Evolutionary conservation across 169 alveolate species (phyloP).

Genomic region (Eimeria necatrix): DNA sequence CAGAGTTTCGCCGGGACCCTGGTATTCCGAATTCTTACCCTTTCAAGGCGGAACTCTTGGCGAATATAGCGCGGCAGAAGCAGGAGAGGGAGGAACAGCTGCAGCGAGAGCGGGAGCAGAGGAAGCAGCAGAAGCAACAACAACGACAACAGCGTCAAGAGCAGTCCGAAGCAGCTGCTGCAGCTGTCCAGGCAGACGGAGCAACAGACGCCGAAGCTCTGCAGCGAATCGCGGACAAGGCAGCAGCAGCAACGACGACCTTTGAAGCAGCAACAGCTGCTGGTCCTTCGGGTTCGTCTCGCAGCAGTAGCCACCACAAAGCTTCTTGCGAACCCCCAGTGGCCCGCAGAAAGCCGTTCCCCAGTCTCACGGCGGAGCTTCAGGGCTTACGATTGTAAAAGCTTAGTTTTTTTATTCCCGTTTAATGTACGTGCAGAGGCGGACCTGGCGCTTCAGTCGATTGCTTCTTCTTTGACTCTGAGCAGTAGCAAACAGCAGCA

Average conservation of each 20-base stretch:
- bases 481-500: conserved; percentile 55
- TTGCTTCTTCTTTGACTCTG: conserved; percentile 38
- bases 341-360: too few species aligned
- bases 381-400: background rate
- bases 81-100: conserved; percentile 85
- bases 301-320: background rate
- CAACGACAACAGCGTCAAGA: conserved; percentile 55
- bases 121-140: conserved; percentile 82
- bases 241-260: conserved; percentile 21
- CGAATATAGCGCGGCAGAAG: conserved; percentile 84
- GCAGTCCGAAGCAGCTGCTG: conserved; percentile 3
- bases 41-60: conserved; percentile 86
- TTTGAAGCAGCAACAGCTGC: conserved; percentile 51
- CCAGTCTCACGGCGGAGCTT: background rate
- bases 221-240: background rate
- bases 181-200: background rate
- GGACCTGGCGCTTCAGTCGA: conserved; percentile 56
- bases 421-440: conserved; percentile 12
- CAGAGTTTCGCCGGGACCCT: conserved; percentile 85
- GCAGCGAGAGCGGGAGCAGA: conserved; percentile 83
- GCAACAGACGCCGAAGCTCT: background rate
- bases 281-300: conserved; percentile 87
- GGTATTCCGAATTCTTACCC: conserved; percentile 93
- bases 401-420: background rate
- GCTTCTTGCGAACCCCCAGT: too few species aligned